Conservation (phyloP, 2,329 filamentous ascomycete genomes). For the Botrytis fabae region DNA sequence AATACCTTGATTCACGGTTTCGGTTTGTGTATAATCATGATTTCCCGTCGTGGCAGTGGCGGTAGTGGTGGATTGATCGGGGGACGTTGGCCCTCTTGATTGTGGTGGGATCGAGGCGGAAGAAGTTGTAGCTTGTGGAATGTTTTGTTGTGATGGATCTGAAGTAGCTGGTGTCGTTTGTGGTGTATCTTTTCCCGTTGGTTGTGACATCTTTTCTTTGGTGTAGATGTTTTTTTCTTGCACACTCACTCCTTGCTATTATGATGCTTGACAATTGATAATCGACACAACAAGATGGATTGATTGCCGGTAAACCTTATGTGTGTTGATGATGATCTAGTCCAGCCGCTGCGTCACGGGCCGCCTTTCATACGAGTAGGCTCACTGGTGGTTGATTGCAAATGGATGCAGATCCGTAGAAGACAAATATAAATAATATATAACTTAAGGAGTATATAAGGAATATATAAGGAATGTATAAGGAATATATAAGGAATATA, state of each 20-base stretch:
- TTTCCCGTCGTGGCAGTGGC: neutral
- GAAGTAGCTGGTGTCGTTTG: neutral
- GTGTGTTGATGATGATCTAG: neutral
- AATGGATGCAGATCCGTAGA: neutral
- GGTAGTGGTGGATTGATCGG: neutral
- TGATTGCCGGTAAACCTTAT: neutral
- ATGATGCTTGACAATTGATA: neutral
- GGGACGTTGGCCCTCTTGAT: neutral
- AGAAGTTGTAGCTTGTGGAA: neutral
- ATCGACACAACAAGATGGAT: neutral
- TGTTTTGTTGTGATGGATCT: neutral
- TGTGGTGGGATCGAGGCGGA: neutral
- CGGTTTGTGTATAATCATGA: neutral
- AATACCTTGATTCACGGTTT: neutral
- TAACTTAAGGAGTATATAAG: neutral
- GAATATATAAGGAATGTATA: neutral
- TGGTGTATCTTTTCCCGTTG: neutral
- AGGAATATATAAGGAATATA: neutral
- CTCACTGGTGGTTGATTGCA: neutral
- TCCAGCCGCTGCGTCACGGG: neutral
- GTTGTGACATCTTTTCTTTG: neutral
- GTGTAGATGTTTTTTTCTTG: neutral
- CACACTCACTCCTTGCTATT: neutral
- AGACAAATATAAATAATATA: neutral
- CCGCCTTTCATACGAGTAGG: neutral